Conservation (phyloP, 192 early-diverging fungal species). For the Linnemannia exigua region DNA sequence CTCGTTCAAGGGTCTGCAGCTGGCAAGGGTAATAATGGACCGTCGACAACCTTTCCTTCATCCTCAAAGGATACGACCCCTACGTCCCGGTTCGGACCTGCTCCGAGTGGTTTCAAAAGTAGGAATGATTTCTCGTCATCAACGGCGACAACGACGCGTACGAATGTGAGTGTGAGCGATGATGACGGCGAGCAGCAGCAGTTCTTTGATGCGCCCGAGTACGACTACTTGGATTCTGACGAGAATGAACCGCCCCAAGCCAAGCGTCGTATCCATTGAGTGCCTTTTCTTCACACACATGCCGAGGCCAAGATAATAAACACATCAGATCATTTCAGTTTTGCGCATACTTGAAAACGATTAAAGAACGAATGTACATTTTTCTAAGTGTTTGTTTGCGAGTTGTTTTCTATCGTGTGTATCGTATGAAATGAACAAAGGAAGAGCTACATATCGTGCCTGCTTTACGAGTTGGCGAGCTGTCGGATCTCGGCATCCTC, state of each 20-base stretch:
- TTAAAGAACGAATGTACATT: background rate
- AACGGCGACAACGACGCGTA: background rate
- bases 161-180: slow-evolving; percentile 21
- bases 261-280: background rate
- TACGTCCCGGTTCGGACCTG: background rate
- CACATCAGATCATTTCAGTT: background rate
- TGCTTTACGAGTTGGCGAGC: slow-evolving; percentile 54
- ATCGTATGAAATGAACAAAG: background rate
- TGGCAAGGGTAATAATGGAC: background rate
- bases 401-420: background rate
- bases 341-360: background rate
- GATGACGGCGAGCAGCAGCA: slow-evolving; percentile 31
- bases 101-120: background rate
- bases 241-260: slow-evolving; percentile 47
- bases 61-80: background rate
- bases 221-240: slow-evolving; percentile 48
- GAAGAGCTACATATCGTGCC: background rate
- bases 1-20: background rate
- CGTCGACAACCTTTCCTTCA: background rate
- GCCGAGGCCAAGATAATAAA: background rate
- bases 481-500: slow-evolving; percentile 81
- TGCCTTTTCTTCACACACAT: background rate
- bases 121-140: background rate
- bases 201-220: slow-evolving; percentile 31
- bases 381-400: background rate